Evolutionary conservation across 2,329 filamentous ascomycete genomes (phyloP).

Genomic region (Pseudopyricularia javanii): DNA sequence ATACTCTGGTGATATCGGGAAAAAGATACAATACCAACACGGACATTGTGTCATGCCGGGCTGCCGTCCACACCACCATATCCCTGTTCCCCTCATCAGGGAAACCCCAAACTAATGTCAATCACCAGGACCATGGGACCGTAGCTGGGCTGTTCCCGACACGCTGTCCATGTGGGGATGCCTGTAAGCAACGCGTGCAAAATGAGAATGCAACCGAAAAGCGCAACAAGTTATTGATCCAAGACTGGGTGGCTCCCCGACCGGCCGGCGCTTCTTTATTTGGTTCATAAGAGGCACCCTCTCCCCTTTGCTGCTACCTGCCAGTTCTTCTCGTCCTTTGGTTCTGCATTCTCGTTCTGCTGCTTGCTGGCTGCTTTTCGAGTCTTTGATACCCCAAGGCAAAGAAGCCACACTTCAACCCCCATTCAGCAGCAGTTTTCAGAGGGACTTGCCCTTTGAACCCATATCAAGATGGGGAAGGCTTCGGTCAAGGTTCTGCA

Average conservation of each 20-base stretch:
- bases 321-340: not conserved
- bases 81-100: not conserved
- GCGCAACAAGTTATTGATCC: not conserved
- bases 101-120: not conserved
- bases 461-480: constrained; percentile 1
- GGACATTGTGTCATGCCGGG: too few relatives aligned
- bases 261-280: not conserved
- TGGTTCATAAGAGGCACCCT: not conserved
- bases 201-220: not conserved
- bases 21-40: too few relatives aligned
- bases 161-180: not conserved
- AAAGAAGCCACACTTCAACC: not conserved
- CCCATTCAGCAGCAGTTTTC: not conserved
- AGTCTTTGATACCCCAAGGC: not conserved
- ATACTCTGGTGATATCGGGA: too few relatives aligned
- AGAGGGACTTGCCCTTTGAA: not conserved
- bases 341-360: not conserved
- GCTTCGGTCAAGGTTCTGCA: not conserved
- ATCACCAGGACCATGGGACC: not conserved
- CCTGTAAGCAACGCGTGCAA: not conserved
- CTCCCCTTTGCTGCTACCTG: not conserved
- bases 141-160: not conserved
- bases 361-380: not conserved
- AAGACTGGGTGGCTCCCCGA: not conserved
- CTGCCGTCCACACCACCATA: too few relatives aligned